phyloP scores from a whole-genome alignment of 225 moss, liverwort and hornwort genomes.

The Marchantia polymorpha region DNA sequence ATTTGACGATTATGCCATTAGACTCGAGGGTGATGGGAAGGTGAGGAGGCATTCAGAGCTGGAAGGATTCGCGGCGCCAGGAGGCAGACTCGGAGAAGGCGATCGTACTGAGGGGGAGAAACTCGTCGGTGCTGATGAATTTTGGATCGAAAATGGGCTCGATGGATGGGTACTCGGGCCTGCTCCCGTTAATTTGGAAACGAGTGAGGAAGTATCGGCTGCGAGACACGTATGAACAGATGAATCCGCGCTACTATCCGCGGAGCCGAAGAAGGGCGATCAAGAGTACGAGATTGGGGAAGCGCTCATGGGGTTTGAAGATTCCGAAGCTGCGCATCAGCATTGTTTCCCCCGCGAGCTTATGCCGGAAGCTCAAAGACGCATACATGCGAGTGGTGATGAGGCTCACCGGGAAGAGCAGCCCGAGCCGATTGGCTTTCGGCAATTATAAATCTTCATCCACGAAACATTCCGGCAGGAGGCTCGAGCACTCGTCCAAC shows the following conservation, averaged over 20 bases:
- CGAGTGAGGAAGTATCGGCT: conserved; percentile 8
- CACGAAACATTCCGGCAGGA: conserved; percentile 10
- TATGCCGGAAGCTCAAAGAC: conserved; percentile 13
- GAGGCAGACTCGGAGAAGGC: neutral
- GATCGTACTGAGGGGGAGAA: neutral
- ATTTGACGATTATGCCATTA: neutral
- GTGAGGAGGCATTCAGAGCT: neutral
- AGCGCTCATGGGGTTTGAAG: conserved; percentile 29
- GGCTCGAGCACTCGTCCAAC: neutral
- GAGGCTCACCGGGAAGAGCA: conserved; percentile 3
- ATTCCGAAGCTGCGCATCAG: conserved; percentile 31
- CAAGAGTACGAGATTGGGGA: conserved; percentile 23
- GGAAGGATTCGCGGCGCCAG: neutral
- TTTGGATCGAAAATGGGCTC: neutral
- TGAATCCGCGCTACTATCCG: conserved; percentile 11
- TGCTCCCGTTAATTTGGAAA: conserved; percentile 26
- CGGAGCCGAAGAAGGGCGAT: conserved; percentile 13
- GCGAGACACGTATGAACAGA: conserved; percentile 18
- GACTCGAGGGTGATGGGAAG: neutral
- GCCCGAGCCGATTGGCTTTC: conserved; percentile 1
- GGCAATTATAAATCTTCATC: neutral
- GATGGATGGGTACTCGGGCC: conserved; percentile 26
- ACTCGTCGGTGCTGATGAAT: neutral
- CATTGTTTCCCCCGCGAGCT: conserved; percentile 10
- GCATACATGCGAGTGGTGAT: conserved; percentile 24